Evolutionary conservation across 1,284 basidiomycete genomes (phyloP), one percentile per base, ranked within the genome.

Genomic region (Fomitopsis pinicola): DNA sequence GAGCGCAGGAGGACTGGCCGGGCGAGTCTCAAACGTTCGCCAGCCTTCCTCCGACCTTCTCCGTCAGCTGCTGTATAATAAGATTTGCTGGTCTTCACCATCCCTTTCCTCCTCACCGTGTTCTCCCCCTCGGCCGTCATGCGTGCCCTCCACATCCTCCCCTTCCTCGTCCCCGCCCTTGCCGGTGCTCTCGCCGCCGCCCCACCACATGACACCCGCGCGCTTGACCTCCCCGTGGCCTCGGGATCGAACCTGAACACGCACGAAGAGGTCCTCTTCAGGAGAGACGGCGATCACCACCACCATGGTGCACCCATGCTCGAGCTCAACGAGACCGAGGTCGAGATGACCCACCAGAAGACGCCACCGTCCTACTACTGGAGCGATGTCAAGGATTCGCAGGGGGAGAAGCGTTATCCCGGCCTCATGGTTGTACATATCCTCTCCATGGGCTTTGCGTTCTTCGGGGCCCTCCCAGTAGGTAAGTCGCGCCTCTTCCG

Each of bases 291-390:
- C 52, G 65, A 63, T 48, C 63, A 68, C 60, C 64, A 57, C 22
- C 66, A 71, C 55, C 59, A 63, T 5, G 80, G 69, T 2, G 76
- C 77, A 5, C 86, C 88, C n/a, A 67, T 85, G 22, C 62, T 79
- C 17, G 77, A 82, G 64, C 77, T 94, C 54, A 91, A 94, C 71
- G 92, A 94, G 71, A 88, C 89, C 0, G 84, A 87, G 57, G 76
- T 92, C 50, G 78, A 83, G 22, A 71, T 83, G 66, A 75, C 77
- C 62, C 91, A 93, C 71, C 71, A 76, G 1, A 85, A 86, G 0
- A 91, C 88, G 0, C 88, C 89, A 0, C 83, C 87, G 0, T 92
- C 91, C 3, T 94, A 93, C 71, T 92, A 85, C 74, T 85, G 88
- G 7, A 83, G 89, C 65, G 91, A 93, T 71, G 82, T 85, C 67